A percentile compares a stretch with the other conserved stretches of the same genome.
phyloP scores from a whole-genome alignment of 106 monocot genomes.

The Dendrobium officinale region DNA sequence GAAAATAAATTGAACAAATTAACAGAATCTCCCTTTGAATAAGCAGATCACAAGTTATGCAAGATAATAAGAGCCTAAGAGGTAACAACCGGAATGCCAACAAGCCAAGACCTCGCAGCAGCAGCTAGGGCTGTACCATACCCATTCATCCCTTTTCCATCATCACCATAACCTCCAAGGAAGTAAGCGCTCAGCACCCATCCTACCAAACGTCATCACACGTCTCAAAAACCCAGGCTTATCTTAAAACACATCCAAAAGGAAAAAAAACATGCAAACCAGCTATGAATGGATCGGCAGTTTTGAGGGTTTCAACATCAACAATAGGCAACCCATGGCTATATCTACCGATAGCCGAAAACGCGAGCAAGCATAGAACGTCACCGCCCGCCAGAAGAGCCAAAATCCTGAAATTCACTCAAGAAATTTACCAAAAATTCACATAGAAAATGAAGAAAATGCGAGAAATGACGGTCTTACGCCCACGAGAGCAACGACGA shows the following conservation, averaged over 20 bases:
- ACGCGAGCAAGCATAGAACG: slow-evolving; percentile 56
- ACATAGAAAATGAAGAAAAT: background rate
- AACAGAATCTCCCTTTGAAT: background rate
- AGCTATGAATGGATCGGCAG: slow-evolving; percentile 84
- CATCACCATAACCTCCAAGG: slow-evolving; percentile 43
- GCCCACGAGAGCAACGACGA: slow-evolving; percentile 38
- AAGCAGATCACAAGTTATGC: background rate
- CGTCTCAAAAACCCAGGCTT: background rate
- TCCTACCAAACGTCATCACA: slow-evolving; percentile 22
- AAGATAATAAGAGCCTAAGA: background rate
- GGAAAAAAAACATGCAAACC: slow-evolving; percentile 27
- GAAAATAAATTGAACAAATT: background rate
- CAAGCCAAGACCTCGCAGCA: slow-evolving; percentile 58
- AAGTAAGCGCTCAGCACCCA: slow-evolving; percentile 59
- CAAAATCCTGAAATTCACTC: slow-evolving; percentile 40
- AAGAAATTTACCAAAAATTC: background rate
- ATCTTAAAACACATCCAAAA: background rate
- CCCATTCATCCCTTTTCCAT: slow-evolving; percentile 58
- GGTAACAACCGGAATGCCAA: slow-evolving; percentile 67
- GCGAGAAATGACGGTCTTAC: slow-evolving; percentile 19
- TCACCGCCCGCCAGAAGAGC: slow-evolving; percentile 70
- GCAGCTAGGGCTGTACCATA: slow-evolving; percentile 22
- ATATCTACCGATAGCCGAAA: slow-evolving; percentile 81
- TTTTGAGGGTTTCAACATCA: slow-evolving; percentile 62
- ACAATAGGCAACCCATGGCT: slow-evolving; percentile 69